Percentiles rank a stretch among this genome's conserved stretches.
These are phyloP conservation scores for Ceratobasidium sp. DNA, from an alignment of 1,284 basidiomycete species.

Conservation along the genomic window DNA sequence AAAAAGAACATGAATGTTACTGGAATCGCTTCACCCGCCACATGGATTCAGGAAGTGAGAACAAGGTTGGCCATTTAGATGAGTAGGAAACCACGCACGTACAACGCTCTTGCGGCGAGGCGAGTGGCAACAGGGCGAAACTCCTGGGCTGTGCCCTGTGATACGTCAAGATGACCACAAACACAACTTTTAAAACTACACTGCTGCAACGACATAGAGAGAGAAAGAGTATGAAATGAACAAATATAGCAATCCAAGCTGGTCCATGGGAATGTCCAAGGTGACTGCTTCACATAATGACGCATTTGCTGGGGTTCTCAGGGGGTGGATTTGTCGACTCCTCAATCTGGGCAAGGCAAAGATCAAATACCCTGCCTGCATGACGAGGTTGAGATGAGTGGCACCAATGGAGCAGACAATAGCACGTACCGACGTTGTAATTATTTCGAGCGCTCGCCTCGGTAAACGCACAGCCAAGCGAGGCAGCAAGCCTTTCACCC, in stretches of 20 bases:
- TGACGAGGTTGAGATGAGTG: conserved; percentile 18
- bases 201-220: not conserved
- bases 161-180: conserved; percentile 26
- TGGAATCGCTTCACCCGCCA: conserved; percentile 7
- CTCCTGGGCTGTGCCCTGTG: conserved; percentile 8
- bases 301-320: conserved; percentile 67
- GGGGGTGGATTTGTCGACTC: conserved; percentile 55
- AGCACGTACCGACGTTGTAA: conserved; percentile 83
- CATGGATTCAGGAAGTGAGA: conserved; percentile 21
- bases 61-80: not conserved
- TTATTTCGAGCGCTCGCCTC: conserved; percentile 93
- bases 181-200: conserved; percentile 17
- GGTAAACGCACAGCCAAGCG: conserved; percentile 79
- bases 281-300: conserved; percentile 69
- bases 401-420: conserved; percentile 20
- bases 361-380: conserved; percentile 86
- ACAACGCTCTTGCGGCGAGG: conserved; percentile 20
- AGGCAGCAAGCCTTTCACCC: conserved; percentile 78
- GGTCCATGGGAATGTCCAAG: conserved; percentile 23
- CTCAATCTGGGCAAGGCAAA: conserved; percentile 88
- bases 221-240: not conserved
- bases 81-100: conserved; percentile 31
- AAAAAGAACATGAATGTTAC: not conserved
- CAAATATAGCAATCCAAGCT: conserved; percentile 22
- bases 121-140: not conserved